These are phyloP conservation scores for Acanthamoeba castellanii DNA, from an alignment of 208 protist genomes.

Conservation along the genomic window DNA sequence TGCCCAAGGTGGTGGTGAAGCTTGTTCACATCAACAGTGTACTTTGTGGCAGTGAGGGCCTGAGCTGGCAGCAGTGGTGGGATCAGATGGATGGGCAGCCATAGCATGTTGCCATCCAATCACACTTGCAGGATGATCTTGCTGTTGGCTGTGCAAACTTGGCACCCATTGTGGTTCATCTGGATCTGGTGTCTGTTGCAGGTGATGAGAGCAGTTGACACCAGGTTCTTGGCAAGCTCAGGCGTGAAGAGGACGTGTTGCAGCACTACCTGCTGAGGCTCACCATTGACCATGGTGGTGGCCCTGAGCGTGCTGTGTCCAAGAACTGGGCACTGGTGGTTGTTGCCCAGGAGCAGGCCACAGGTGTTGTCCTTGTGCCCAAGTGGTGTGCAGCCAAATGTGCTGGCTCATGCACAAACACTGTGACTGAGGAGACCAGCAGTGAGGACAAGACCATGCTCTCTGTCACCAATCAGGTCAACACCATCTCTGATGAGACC, in stretches of 20 bases:
- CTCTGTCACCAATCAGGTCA: too few relatives aligned
- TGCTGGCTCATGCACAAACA: too few relatives aligned
- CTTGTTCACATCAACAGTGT: background rate
- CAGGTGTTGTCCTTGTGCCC: background rate
- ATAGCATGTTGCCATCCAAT: background rate
- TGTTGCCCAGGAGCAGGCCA: background rate
- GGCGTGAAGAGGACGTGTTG: background rate
- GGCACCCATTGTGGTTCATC: background rate
- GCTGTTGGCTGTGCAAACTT: background rate
- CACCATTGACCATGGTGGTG: background rate
- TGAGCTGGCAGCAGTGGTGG: background rate
- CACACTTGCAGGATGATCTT: background rate
- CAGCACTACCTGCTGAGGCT: background rate
- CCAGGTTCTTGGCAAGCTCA: background rate
- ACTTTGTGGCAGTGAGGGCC: background rate
- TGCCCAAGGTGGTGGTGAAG: background rate
- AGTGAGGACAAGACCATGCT: too few relatives aligned
- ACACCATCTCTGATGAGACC: too few relatives aligned
- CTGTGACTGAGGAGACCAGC: too few relatives aligned
- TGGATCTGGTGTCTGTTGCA: background rate
- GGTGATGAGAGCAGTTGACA: background rate
- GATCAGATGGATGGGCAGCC: background rate
- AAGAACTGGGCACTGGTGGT: background rate
- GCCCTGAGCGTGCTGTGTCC: background rate
- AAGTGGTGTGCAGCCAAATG: too few relatives aligned